These are phyloP conservation scores for Candida awuae DNA, from an alignment of 805 yeast genomes.

Conservation along the genomic window DNA sequence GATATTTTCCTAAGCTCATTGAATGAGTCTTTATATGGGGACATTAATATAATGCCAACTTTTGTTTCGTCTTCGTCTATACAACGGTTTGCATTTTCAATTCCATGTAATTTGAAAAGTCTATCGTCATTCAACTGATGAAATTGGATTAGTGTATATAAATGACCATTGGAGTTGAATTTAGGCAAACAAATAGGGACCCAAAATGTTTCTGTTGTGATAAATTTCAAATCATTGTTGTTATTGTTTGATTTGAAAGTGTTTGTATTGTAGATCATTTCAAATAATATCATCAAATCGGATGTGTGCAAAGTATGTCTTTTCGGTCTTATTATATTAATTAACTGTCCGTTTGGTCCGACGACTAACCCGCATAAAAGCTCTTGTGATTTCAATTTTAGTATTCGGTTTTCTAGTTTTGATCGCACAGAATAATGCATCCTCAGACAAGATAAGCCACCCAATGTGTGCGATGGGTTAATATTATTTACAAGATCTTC, in stretches of 20 bases:
- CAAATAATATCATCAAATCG: slow-evolving; percentile 68
- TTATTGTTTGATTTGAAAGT: slow-evolving; percentile 32
- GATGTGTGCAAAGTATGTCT: slow-evolving; percentile 73
- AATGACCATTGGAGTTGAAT: slow-evolving; percentile 81
- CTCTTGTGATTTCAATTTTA: slow-evolving; percentile 41
- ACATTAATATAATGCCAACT: slow-evolving; percentile 39
- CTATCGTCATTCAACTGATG: slow-evolving; percentile 33
- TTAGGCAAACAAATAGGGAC: slow-evolving; percentile 87
- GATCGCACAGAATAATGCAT: slow-evolving; percentile 51
- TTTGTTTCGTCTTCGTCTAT: slow-evolving; percentile 21
- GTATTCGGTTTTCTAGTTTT: slow-evolving; percentile 47
- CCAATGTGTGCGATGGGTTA: slow-evolving; percentile 53
- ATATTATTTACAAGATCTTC: slow-evolving; percentile 40
- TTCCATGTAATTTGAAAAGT: slow-evolving; percentile 24
- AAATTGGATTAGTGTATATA: slow-evolving; percentile 71
- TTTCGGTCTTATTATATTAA: slow-evolving; percentile 67
- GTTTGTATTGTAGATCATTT: slow-evolving; percentile 56
- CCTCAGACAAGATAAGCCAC: slow-evolving; percentile 57
- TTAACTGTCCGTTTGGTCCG: slow-evolving; percentile 53
- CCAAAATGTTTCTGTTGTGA: slow-evolving; percentile 72
- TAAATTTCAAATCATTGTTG: slow-evolving; percentile 14
- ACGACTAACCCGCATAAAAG: slow-evolving; percentile 71
- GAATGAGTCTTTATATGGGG: slow-evolving; percentile 73
- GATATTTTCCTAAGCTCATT: slow-evolving; percentile 63
- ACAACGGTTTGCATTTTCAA: slow-evolving; percentile 7